A percentile compares a stretch with the other conserved stretches of the same genome.
phyloP scores from a whole-genome alignment of 805 yeast genomes.

The Lipomyces sp. region DNA sequence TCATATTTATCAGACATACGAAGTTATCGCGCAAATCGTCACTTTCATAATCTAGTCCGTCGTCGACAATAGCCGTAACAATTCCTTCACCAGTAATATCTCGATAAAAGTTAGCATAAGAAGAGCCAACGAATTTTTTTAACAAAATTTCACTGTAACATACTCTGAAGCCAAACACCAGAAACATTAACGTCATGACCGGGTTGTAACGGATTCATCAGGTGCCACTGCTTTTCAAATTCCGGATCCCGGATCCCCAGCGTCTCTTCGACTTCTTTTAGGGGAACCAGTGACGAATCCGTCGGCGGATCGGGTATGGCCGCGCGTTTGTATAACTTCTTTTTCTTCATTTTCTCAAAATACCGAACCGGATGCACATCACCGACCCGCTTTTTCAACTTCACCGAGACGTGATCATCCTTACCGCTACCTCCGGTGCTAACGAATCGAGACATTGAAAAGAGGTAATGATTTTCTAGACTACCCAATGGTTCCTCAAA shows the following conservation, averaged over 20 bases:
- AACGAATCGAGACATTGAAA: constrained; percentile 22
- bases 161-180: constrained; percentile 75
- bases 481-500: constrained; percentile 34
- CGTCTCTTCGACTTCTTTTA: constrained; percentile 45
- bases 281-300: constrained; percentile 60
- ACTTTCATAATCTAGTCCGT: constrained; percentile 85
- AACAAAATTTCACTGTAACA: neutral
- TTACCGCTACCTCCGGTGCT: neutral
- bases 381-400: constrained; percentile 9
- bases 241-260: constrained; percentile 79
- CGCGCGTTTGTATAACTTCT: constrained; percentile 24
- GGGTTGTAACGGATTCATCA: constrained; percentile 71
- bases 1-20: constrained; percentile 40
- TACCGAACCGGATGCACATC: constrained; percentile 15
- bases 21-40: constrained; percentile 71
- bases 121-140: too few relatives aligned
- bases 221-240: constrained; percentile 89
- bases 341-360: constrained; percentile 22
- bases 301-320: constrained; percentile 6
- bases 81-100: constrained; percentile 78
- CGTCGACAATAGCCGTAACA: constrained; percentile 89
- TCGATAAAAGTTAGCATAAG: constrained; percentile 2
- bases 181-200: constrained; percentile 88
- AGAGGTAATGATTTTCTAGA: constrained; percentile 24
- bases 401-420: neutral